Percentiles rank a stretch among this genome's conserved stretches.
These are phyloP conservation scores for Delitschia confertaspora DNA, from an alignment of 495 filamentous ascomycete species.

Conservation along the genomic window DNA sequence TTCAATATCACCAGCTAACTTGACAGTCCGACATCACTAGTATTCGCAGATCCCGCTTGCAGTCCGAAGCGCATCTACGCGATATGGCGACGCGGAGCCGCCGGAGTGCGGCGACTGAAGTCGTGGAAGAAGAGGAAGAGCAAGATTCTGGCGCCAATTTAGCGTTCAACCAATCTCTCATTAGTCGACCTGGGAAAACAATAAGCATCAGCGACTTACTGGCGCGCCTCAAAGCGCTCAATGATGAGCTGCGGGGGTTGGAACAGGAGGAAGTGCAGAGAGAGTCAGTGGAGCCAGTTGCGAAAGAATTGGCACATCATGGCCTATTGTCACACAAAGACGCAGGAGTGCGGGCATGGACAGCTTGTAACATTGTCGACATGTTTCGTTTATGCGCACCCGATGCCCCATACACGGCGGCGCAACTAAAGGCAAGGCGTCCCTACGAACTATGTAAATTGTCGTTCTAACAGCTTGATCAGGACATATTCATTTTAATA, in stretches of 20 bases:
- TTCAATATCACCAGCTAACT: too few relatives aligned
- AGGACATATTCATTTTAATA: conserved; percentile 93
- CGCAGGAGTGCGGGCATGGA: conserved; percentile 79
- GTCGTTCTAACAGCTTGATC: conserved; percentile 4
- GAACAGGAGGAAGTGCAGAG: conserved; percentile 82
- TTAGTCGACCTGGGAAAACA: conserved; percentile 84
- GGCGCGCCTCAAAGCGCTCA: conserved; percentile 66
- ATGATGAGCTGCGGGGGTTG: conserved; percentile 72
- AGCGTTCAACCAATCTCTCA: conserved; percentile 75
- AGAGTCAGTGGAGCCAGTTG: conserved; percentile 69
- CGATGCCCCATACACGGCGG: conserved; percentile 84
- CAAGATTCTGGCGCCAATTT: conserved; percentile 33
- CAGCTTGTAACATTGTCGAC: conserved; percentile 84
- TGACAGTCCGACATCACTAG: background rate
- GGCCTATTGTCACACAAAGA: conserved; percentile 86
- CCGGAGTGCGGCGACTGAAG: conserved; percentile 24
- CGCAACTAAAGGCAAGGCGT: conserved; percentile 73
- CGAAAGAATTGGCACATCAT: conserved; percentile 77
- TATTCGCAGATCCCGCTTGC: background rate
- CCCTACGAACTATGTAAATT: background rate
- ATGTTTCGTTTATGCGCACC: conserved; percentile 90
- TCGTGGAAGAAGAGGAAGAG: conserved; percentile 29
- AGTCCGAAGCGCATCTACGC: background rate
- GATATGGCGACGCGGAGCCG: conserved; percentile 26
- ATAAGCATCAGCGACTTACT: conserved; percentile 79